Base-by-base conservation (phyloP, 306 rosid species). In the Castanea sativa region DNA sequence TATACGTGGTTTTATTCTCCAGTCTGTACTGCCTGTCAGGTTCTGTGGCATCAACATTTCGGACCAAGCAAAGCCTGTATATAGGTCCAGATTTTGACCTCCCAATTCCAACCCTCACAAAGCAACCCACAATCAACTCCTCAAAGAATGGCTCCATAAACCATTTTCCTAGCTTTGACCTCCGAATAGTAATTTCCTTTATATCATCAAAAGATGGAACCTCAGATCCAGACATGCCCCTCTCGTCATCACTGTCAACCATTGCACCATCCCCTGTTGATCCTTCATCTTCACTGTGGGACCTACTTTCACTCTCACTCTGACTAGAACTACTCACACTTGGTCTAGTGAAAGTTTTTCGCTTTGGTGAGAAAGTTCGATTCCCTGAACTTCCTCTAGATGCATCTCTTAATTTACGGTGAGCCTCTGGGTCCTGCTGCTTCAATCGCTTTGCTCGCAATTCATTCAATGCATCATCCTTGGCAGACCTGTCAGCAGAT, bases 21-120 rank as follows among this genome's bases (percentile, higher is more conserved):
- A 95, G 79, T 64, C 83, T 89, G 85, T 95, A 95, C 76, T 85
- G 87, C 74, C 96, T 83, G 51, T 89, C 92, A 64, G 93, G 92
- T 70, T 92, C 97, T 19, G 94, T 65, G 33, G 98, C 90, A 77
- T 95, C 99, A 67, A 95, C 98, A 84, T 91, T 95, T 53, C 93
- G 89, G 74, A 95, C 99, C 88, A 87, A 80, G 84, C 96, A 95
- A 53, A 95, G 96, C 85, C 99, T 74, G 84, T 95, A 93, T 73
- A 91, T 87, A 55, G 96, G 86, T 56, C 96, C 93, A 65, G 92
- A 67, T 78, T 87, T 95, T 16, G 98, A 90, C 80, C 91, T 90
- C 52, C 98, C 99, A 78, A 95, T 95, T 73, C 99, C 98, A 85
- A 95, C 97, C 82, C 99, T 84, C 49, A 95, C 98, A 81, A 93